These are phyloP conservation scores for Oropetium thomaeum DNA, from an alignment of 176 grass and related monocot genomes.

Conservation along the genomic window DNA sequence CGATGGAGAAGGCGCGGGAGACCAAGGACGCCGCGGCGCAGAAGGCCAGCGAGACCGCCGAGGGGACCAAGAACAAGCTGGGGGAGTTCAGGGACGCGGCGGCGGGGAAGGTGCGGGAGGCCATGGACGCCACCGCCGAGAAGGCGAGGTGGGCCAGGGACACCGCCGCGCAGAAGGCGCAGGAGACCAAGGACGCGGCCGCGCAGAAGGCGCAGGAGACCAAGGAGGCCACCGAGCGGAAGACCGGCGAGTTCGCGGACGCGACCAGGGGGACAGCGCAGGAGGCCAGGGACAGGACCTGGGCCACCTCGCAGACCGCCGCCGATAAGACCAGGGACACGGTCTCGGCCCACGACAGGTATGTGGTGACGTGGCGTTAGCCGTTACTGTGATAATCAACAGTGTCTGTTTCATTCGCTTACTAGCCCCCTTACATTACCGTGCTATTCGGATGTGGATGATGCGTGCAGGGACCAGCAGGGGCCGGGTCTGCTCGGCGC, in stretches of 20 bases:
- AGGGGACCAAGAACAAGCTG: conserved; percentile 46
- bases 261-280: conserved; percentile 30
- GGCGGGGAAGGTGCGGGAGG: conserved; percentile 30
- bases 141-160: conserved; percentile 36
- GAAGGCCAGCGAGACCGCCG: conserved; percentile 45
- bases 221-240: conserved; percentile 21
- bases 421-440: too few species aligned
- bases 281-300: conserved; percentile 28
- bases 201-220: conserved; percentile 46
- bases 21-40: conserved; percentile 41
- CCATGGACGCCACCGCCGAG: background rate
- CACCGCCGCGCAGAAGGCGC: conserved; percentile 15
- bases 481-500: conserved; percentile 37
- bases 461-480: conserved; percentile 22
- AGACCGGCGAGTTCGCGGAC: conserved; percentile 30
- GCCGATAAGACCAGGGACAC: conserved; percentile 41
- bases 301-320: conserved; percentile 43
- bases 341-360: conserved; percentile 27
- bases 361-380: too few species aligned
- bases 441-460: too few species aligned
- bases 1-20: conserved; percentile 41
- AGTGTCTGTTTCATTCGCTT: too few species aligned
- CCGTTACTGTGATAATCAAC: too few species aligned
- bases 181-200: conserved; percentile 22
- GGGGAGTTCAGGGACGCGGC: conserved; percentile 48